These are phyloP conservation scores for Melanomma pulvis-pyrius DNA, from an alignment of 495 filamentous ascomycete species.

Conservation along the genomic window DNA sequence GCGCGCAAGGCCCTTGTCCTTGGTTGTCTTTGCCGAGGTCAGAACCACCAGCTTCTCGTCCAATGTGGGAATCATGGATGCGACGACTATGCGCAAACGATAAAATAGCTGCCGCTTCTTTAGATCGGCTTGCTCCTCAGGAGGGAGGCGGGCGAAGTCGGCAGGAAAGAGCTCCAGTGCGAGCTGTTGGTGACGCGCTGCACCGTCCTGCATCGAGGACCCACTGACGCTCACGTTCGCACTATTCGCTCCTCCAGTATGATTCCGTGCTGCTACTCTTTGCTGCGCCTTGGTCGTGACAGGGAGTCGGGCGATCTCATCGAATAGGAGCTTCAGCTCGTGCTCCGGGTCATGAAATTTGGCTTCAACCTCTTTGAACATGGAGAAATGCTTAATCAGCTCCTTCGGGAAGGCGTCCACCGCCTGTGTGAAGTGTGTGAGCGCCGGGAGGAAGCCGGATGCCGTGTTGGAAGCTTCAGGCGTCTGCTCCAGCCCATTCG, in stretches of 20 bases:
- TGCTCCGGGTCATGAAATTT: slow-evolving; percentile 81
- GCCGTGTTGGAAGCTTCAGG: slow-evolving; percentile 46
- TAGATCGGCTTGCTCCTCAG: slow-evolving; percentile 50
- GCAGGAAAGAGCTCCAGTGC: slow-evolving; percentile 50
- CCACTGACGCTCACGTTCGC: slow-evolving; percentile 37
- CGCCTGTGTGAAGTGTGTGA: slow-evolving; percentile 91
- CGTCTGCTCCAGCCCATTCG: slow-evolving; percentile 39
- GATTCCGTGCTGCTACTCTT: slow-evolving; percentile 37
- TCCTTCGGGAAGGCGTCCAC: slow-evolving; percentile 92
- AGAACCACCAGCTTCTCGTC: slow-evolving; percentile 98
- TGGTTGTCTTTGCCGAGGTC: slow-evolving; percentile 81
- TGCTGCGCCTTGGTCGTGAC: slow-evolving; percentile 50
- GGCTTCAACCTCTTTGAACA: slow-evolving; percentile 95
- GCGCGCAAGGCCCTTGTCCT: slow-evolving; percentile 81
- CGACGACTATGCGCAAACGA: slow-evolving; percentile 41
- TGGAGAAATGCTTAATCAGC: slow-evolving; percentile 88
- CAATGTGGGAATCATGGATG: slow-evolving; percentile 77
- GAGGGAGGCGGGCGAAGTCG: slow-evolving; percentile 22
- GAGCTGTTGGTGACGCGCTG: slow-evolving; percentile 44
- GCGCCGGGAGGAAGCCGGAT: slow-evolving; percentile 83
- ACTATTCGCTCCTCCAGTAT: slow-evolving; percentile 31
- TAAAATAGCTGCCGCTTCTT: slow-evolving; percentile 69
- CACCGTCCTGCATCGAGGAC: slow-evolving; percentile 33
- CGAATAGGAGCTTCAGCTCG: slow-evolving; percentile 69
- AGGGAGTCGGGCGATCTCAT: slow-evolving; percentile 51